Percentiles rank a stretch among this genome's conserved stretches.
Conservation (phyloP, 1,139 yeast species). For the Blastobotrys apis region DNA sequence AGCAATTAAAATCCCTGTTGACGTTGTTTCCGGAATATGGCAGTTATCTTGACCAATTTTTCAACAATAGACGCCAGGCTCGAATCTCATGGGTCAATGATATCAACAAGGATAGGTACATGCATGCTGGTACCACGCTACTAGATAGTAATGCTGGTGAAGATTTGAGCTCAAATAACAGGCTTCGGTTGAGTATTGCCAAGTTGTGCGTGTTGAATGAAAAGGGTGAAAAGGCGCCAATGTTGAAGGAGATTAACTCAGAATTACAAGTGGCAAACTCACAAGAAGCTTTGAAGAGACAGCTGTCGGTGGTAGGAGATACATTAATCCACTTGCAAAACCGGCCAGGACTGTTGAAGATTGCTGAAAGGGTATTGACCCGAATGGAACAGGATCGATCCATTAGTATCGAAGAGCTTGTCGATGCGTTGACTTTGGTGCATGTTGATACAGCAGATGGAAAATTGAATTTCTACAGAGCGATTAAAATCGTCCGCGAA, state of each 20-base stretch:
- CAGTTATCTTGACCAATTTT: slow-evolving; percentile 49
- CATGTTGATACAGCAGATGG: slow-evolving; percentile 35
- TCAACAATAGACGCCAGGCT: slow-evolving; percentile 48
- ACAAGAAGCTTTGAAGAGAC: slow-evolving; percentile 18
- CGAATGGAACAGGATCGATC: slow-evolving; percentile 41
- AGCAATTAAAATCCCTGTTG: slow-evolving; percentile 52
- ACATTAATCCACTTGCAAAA: slow-evolving; percentile 12
- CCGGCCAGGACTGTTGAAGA: slow-evolving; percentile 16
- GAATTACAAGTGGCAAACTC: slow-evolving; percentile 18
- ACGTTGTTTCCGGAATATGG: slow-evolving; percentile 55
- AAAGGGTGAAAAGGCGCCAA: not conserved
- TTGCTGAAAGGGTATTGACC: slow-evolving; percentile 34
- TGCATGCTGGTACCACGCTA: slow-evolving; percentile 48
- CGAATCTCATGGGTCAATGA: slow-evolving; percentile 73
- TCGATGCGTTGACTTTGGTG: slow-evolving; percentile 55
- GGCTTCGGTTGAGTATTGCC: slow-evolving; percentile 64
- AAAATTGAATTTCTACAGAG: slow-evolving; percentile 39
- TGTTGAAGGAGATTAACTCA: slow-evolving; percentile 15
- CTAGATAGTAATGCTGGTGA: slow-evolving; percentile 39
- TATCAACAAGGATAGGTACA: slow-evolving; percentile 49
- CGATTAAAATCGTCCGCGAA: slow-evolving; percentile 40
- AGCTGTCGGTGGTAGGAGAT: slow-evolving; percentile 6
- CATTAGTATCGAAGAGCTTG: slow-evolving; percentile 45
- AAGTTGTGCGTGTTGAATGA: slow-evolving; percentile 44
- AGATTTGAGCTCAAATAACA: slow-evolving; percentile 47